phyloP scores from a whole-genome alignment of 2,329 filamentous ascomycete species.

The Aspergillus calidoustus region DNA sequence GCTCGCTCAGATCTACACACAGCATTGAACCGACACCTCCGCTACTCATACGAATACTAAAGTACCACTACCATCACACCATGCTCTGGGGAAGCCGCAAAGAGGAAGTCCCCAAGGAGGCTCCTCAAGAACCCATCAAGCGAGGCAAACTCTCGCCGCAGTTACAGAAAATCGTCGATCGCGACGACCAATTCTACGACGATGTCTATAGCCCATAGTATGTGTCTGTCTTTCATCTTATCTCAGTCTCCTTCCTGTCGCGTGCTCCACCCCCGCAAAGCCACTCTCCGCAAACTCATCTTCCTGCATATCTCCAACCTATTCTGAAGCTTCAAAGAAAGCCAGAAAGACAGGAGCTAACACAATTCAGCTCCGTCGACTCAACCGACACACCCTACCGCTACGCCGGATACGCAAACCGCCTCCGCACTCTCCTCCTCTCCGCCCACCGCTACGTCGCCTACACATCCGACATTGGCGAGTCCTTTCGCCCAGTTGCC shows the following conservation, averaged over 20 bases:
- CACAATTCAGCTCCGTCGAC: conserved; percentile 65
- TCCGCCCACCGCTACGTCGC: conserved; percentile 95
- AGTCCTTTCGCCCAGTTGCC: conserved; percentile 91
- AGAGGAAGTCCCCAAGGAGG: conserved; percentile 27
- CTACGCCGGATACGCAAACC: conserved; percentile 89
- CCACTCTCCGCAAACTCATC: not conserved
- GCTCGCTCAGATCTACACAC: not conserved
- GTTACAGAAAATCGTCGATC: conserved; percentile 61
- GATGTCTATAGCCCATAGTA: conserved; percentile 80
- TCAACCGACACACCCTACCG: conserved; percentile 84
- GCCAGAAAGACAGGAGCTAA: conserved; percentile 19
- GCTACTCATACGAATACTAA: not conserved
- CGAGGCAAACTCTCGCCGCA: conserved; percentile 58
- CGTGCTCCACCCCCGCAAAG: conserved; percentile 2
- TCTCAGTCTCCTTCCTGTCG: conserved; percentile 8
- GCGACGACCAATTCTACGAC: conserved; percentile 75
- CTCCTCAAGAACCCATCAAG: conserved; percentile 46
- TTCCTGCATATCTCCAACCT: not conserved
- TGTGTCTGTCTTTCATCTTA: conserved; percentile 39
- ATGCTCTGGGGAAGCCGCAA: conserved; percentile 37
- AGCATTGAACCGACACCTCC: not conserved
- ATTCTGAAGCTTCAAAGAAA: not conserved
- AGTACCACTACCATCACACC: conserved; percentile 1
- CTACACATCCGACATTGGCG: conserved; percentile 95
- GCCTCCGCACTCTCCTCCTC: conserved; percentile 82